Base-by-base conservation (phyloP, 352 stramenopile genomes). In the Pythium periplocum region DNA sequence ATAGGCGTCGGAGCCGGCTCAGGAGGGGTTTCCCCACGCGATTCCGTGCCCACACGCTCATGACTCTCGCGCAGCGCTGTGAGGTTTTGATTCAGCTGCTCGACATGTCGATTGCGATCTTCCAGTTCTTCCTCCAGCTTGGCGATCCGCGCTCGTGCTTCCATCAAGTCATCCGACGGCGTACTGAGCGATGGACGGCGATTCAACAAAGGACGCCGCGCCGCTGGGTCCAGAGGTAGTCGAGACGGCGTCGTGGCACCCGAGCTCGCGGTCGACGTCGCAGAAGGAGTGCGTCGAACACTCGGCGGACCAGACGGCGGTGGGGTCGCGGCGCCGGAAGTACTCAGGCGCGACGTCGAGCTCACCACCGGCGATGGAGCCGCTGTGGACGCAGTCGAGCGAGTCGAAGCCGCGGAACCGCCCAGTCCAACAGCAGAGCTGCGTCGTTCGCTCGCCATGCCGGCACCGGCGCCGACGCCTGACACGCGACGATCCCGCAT, bases 81-180 rank as follows among this genome's bases (percentile, higher is more conserved):
- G 10, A 88, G 45, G 32, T 69, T 88, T 45, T 89, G 78, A 47
- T 81, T 81, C 39, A 87, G 50, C 57, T 90, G 79, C 53, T 87
- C 74, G 3, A 87, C 71, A 32, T 80, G 66, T 10, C 75, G 61
- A 47, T 83, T 83, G 51, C 83, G 82, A 56, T 90, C 73, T 39
- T 90, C 77, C 48, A 90, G 55, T 41, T 87, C 75, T 45, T 83
- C 69, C 54, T 90, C 77, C 34, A 90, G 62, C 51, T 75, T 84
- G 4, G 66, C 59, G 42, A 88, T 85, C 31, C 52, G 64, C 4
- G 69, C 59, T 48, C 69, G 70, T 1, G 77, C 75, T 32, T 87
- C 71, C 1, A 65, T 54, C 30, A 88, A 61, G 41, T 86, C 66
- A 8, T 88, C 73, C 17, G 83, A 71, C 5, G 57, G 42, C 2